Evolutionary conservation across 78 protist genomes (phyloP).

Genomic region (Thecamonas trahens): DNA sequence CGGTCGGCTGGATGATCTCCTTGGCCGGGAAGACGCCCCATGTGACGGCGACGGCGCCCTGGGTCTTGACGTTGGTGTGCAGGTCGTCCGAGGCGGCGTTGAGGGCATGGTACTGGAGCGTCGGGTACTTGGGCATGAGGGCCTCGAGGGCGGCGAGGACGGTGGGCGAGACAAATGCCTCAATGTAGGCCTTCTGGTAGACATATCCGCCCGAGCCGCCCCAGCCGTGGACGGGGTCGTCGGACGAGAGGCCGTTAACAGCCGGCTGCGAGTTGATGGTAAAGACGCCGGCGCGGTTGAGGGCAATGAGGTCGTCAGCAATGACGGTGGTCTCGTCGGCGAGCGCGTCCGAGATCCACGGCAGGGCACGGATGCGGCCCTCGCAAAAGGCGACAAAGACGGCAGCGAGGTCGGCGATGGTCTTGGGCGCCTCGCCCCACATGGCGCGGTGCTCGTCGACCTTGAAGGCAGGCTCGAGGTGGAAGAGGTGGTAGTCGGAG

Average conservation of each 20-base stretch:
- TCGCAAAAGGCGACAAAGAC: constrained; percentile 49
- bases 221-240: constrained; percentile 84
- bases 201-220: constrained; percentile 85
- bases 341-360: constrained; percentile 39
- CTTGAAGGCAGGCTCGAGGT: neutral
- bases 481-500: constrained; percentile 58
- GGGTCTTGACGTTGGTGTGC: constrained; percentile 5
- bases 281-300: constrained; percentile 71
- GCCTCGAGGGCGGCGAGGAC: neutral
- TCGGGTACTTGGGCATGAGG: constrained; percentile 28
- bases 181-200: constrained; percentile 91
- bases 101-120: constrained; percentile 66
- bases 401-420: constrained; percentile 32
- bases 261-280: constrained; percentile 93
- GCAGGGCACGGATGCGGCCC: constrained; percentile 35
- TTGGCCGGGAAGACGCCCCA: constrained; percentile 95
- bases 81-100: constrained; percentile 28
- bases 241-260: constrained; percentile 77
- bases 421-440: constrained; percentile 28
- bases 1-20: constrained; percentile 90
- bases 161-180: constrained; percentile 76
- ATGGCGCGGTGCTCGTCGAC: neutral
- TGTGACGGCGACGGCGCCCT: constrained; percentile 76
- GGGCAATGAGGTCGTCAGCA: constrained; percentile 23
- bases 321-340: constrained; percentile 63